Evolutionary conservation across 2,329 filamentous ascomycete genomes (phyloP).

Genomic region (Ceratocystis albifundus): DNA sequence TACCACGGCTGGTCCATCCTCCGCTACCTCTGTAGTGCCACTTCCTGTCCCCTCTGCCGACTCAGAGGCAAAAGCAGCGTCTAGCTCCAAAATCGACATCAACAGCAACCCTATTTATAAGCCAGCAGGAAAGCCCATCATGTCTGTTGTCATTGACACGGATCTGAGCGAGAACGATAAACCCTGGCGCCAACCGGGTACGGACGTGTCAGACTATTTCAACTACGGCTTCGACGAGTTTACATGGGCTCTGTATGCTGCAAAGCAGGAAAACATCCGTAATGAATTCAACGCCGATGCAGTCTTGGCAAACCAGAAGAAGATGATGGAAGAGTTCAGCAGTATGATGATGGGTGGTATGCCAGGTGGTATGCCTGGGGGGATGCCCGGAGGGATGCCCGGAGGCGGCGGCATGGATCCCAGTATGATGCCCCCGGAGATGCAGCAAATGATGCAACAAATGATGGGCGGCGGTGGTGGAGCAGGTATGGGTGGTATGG

Average conservation of each 20-base stretch:
- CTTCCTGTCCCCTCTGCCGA: conserved; percentile 33
- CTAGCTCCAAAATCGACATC: conserved; percentile 75
- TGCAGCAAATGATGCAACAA: conserved; percentile 59
- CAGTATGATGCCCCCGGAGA: conserved; percentile 45
- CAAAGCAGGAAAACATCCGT: conserved; percentile 71
- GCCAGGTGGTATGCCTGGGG: conserved; percentile 32
- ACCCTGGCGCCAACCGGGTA: conserved; percentile 88
- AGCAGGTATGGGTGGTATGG: conserved; percentile 40
- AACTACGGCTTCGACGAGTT: conserved; percentile 99
- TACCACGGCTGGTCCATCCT: conserved; percentile 26
- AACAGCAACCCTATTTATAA: conserved; percentile 72
- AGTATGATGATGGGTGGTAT: conserved; percentile 52
- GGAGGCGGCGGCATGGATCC: conserved; percentile 44
- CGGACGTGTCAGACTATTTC: conserved; percentile 94
- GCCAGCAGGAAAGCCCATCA: conserved; percentile 67
- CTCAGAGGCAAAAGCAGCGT: conserved; percentile 51
- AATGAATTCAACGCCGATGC: conserved; percentile 60
- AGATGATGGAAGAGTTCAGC: conserved; percentile 61
- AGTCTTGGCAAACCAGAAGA: conserved; percentile 57
- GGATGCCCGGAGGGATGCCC: conserved; percentile 32
- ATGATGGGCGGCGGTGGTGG: conserved; percentile 42
- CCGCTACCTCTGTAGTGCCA: conserved; percentile 9
- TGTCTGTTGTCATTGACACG: conserved; percentile 60
- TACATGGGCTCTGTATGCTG: conserved; percentile 88
- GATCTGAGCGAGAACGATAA: conserved; percentile 72